Base-by-base conservation (phyloP, 768 basidiomycete genomes). In the Serendipita sp. region DNA sequence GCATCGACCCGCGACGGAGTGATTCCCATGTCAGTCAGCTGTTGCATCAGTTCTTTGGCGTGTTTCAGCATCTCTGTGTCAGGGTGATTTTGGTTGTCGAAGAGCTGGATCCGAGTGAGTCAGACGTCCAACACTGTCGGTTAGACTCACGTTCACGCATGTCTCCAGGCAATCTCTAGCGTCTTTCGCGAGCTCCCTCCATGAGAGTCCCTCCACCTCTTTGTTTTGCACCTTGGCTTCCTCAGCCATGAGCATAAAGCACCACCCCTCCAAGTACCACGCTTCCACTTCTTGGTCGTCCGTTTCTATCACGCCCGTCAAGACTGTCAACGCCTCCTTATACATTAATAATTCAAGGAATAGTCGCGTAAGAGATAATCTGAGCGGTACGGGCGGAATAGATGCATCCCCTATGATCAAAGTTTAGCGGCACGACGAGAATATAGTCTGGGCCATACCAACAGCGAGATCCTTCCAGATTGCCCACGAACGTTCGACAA, bases 191-290 rank as follows among this genome's bases (percentile, higher is more conserved):
- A 92, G 82, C 67, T 93, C 90, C 71, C 87, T 79, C 83, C 86
- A 88, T 2, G 80, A 69, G 13, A 76, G 67, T 10, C 70, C 77
- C 44, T 73, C 77, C 3, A 77, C 66, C 16, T 69, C 71, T 44
- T 73, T 79, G 18, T 78, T 78, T 11, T 74, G 79, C 69, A 86
- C 83, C 66, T 82, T 79, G 5, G 82, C 83, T 66, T 85, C 81
- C 72, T 88, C 86, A 0, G 84, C 81, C 82, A 89, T 84, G 52
- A 94, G 76, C 76, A 84, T 91, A 78, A 89, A 91, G 68, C 88
- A 87, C 91, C 91, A 96, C 63, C 91, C 92, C 74, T 94, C 91
- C 34, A 95, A 81, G 71, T 95, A 95, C 85, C 92, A 94, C 1
- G 86, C 92, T 69, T 94, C 91, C 11, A 92, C 85, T 63, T 90